Conservation (phyloP, 257 asterid species). For the Thymus quinquecostatus region DNA sequence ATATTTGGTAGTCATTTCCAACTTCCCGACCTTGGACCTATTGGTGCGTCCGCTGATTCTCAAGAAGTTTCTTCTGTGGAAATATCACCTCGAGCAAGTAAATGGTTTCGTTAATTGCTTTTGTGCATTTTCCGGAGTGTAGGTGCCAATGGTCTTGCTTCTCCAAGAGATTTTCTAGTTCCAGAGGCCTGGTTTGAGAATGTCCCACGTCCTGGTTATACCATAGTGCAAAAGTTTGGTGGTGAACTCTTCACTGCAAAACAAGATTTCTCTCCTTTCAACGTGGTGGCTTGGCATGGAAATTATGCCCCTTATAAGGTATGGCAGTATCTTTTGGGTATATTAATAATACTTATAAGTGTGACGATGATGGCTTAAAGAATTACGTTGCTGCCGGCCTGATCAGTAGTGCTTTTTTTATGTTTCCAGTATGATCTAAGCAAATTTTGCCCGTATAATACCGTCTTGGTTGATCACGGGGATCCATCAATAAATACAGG, state of each 20-base stretch:
- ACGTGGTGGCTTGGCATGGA: conserved; percentile 99
- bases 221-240: conserved; percentile 91
- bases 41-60: conserved; percentile 54
- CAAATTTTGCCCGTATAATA: conserved; percentile 94
- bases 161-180: conserved; percentile 85
- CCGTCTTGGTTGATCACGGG: conserved; percentile 88
- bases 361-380: neutral
- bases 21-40: conserved; percentile 98
- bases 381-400: conserved; percentile 20
- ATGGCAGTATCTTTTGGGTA: neutral
- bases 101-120: conserved; percentile 9
- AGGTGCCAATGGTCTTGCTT: conserved; percentile 99
- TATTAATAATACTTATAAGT: neutral
- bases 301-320: conserved; percentile 94
- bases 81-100: conserved; percentile 8
- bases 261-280: conserved; percentile 96
- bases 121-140: conserved; percentile 24
- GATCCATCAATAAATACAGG: conserved; percentile 99
- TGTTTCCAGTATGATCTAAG: conserved; percentile 83
- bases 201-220: conserved; percentile 65
- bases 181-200: conserved; percentile 90
- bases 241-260: conserved; percentile 95
- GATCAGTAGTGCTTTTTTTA: conserved; percentile 30
- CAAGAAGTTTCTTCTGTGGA: neutral
- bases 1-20: conserved; percentile 94